Evolutionary conservation across 768 basidiomycete species (phyloP).

Genomic region (Roridomyces roridus): DNA sequence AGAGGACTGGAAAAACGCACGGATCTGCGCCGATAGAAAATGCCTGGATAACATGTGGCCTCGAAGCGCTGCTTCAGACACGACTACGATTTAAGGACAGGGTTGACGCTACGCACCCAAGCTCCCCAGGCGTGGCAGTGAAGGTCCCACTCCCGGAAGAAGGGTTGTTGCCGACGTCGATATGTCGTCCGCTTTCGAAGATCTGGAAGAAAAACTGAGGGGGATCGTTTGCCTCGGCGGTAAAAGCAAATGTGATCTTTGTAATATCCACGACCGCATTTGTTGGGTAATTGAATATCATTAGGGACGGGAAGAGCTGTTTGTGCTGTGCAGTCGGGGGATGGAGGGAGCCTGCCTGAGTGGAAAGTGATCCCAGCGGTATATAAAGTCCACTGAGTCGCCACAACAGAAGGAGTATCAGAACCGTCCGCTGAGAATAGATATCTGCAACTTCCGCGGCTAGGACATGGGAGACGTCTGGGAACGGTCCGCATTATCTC

Average conservation of each 20-base stretch:
- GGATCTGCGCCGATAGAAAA: too few relatives aligned
- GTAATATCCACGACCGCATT: background rate
- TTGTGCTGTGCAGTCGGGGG: too few relatives aligned
- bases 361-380: too few relatives aligned
- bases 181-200: background rate
- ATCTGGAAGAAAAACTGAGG: constrained; percentile 14
- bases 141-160: constrained; percentile 17
- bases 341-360: too few relatives aligned
- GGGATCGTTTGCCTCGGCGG: constrained; percentile 12
- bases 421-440: too few relatives aligned
- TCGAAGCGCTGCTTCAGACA: background rate
- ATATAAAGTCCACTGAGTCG: too few relatives aligned
- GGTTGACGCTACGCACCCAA: constrained; percentile 1
- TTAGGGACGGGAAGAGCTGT: too few relatives aligned
- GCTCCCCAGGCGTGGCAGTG: constrained; percentile 3
- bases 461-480: too few relatives aligned
- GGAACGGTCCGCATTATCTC: too few relatives aligned
- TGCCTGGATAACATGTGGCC: constrained; percentile 13
- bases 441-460: too few relatives aligned
- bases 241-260: constrained; percentile 1
- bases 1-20: background rate
- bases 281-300: constrained; percentile 6
- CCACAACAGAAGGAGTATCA: too few relatives aligned
- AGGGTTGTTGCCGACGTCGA: background rate
- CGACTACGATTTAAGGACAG: background rate